Base-by-base conservation (phyloP, 2,329 filamentous ascomycete genomes). In the Trichoderma polysporum region DNA sequence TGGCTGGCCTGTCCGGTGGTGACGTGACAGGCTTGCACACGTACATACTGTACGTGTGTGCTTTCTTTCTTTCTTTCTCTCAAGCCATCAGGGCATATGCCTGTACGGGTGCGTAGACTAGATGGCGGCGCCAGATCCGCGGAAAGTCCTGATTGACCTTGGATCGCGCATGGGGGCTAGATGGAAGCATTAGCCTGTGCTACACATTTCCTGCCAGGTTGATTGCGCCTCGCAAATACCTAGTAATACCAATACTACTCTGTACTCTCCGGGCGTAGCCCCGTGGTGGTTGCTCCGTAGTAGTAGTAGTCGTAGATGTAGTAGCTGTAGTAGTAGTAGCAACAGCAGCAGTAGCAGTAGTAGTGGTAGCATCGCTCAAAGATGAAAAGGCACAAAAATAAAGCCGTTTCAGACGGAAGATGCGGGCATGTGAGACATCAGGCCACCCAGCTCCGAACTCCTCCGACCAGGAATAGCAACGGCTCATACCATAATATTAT, bases 371-470 rank as follows among this genome's bases (percentile, higher is more conserved):
- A 33, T 47, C 39, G 15, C 39, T 41, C 52, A 37, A 56, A 25
- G 53, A 17, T 39, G 35, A 7, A 9, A 9, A 56, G 53, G 22
- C 53, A 39, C 25, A 27, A 29, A 45, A 45, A 27, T 12, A 37
- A 50, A 25, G 50, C 27, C 35, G 50, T 45, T 56, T 54, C 50
- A 56, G 33, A 39, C 53, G 33, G 53, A 9, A 39, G 19, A 25
- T 27, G 33, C 53, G 37, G 37, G 27, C 50, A 35, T 61, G 50
- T 64, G 60, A 64, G 60, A 64, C 60, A 64, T 64, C 60, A 56
- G 60, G 37, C 50, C 60, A 56, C 50, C 15, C 22, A 25, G 12
- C 49, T 31, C 45, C 45, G 10, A n/a, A 13, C 31, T 52, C 47
- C 33, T 7, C n/a, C 45, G 19, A 39, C 58, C 33, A 61, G 33